Evolutionary conservation across 1,139 yeast species (phyloP), one percentile per base, ranked within the genome.

Genomic region (Candida sp.): DNA sequence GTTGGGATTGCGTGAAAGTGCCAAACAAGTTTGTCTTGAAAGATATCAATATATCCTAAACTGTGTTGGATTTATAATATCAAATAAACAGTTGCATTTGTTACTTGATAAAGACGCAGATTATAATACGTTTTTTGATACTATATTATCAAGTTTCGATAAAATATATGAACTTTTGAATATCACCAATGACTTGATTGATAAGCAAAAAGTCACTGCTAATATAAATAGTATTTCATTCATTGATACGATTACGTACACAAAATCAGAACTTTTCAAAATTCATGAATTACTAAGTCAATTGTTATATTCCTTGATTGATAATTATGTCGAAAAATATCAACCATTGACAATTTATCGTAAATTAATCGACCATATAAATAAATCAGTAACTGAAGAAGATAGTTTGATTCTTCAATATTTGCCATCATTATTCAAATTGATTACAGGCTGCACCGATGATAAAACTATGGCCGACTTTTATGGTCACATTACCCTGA

Each of bases 241-340:
- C 51, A 74, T 79, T 38, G 79, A 81, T 52, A 70, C 80, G 15
- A 61, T 83, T 40, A 72, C 71, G 40, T 81, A 77, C 53, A 77
- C 86, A 54, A 79, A 88, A 47, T 78, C 78, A 42, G 82, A 81
- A 51, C 65, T 87, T 30, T 74, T 81, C 46, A 70, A 69, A 41
- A 84, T 83, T 53, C 96, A 90, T 58, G 96, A 88, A 53, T 58
- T 75, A 3, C 64, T 91, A 47, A 85, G 93, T 35, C 86, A 82
- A 56, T 67, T 89, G 4, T 64, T 85, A 27, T 80, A 60, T 55
- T 80, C 84, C 9, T 60, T 76, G 42, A 61, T 75, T 8, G 70
- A 71, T 11, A 64, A 65, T 23, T 70, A 73, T 35, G 51, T 58
- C 22, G 53, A 68, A 3, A 49, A 66, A 5, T 63, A 60, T 36